A percentile compares a stretch with the other conserved stretches of the same genome.
Conservation (phyloP, 768 basidiomycete species). For the Tricholoma flavovirens region DNA sequence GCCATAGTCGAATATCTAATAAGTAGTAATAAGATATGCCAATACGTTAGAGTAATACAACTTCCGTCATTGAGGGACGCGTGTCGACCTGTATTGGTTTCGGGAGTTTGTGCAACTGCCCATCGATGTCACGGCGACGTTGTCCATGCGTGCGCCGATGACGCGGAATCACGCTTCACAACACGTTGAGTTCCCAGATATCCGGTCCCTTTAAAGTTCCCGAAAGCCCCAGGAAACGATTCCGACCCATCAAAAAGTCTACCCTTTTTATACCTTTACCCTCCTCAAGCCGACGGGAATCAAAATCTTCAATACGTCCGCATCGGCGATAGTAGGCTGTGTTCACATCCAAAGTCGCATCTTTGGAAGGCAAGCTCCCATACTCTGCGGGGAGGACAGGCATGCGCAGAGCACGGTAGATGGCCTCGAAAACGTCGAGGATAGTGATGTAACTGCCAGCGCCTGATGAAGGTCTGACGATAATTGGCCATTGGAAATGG, state of each 20-base stretch:
- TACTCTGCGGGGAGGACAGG: constrained; percentile 43
- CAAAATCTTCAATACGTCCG: constrained; percentile 21
- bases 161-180: constrained; percentile 8
- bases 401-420: constrained; percentile 44
- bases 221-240: constrained; percentile 44
- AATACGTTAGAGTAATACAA: background rate
- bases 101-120: background rate
- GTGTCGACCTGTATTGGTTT: background rate
- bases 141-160: background rate
- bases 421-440: constrained; percentile 41
- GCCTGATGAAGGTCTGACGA: constrained; percentile 25
- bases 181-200: constrained; percentile 40
- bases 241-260: constrained; percentile 45
- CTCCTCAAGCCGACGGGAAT: constrained; percentile 30
- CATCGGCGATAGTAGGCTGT: constrained; percentile 42
- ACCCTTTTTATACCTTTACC: constrained; percentile 49
- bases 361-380: constrained; percentile 26
- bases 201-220: constrained; percentile 35
- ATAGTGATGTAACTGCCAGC: constrained; percentile 34
- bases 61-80: background rate
- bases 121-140: background rate
- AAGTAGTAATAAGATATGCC: constrained; percentile 4
- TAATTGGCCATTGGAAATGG: constrained; percentile 26
- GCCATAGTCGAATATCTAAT: background rate
- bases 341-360: constrained; percentile 31